Conservation (phyloP, 23 red algal genomes). For the Gracilaria caudata region DNA sequence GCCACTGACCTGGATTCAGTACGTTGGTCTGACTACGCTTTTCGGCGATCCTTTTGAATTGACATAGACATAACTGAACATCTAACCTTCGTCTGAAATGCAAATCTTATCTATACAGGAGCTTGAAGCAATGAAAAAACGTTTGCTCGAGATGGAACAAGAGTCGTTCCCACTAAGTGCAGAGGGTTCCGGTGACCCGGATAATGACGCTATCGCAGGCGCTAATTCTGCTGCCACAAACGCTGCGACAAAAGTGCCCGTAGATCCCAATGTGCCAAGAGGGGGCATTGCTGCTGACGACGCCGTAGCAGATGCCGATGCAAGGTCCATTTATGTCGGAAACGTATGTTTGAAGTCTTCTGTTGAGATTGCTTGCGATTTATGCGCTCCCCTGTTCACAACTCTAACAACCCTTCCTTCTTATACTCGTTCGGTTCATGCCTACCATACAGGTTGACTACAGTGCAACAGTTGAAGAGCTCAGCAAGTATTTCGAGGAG, state of each 20-base stretch:
- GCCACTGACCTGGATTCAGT: slow-evolving; percentile 18
- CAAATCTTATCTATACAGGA: slow-evolving; percentile 35
- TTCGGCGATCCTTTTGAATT: background rate
- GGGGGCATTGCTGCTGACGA: slow-evolving; percentile 24
- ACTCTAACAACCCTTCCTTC: background rate
- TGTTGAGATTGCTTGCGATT: background rate
- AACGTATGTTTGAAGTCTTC: slow-evolving; percentile 48
- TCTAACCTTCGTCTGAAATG: background rate
- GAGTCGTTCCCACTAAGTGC: slow-evolving; percentile 66
- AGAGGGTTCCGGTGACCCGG: slow-evolving; percentile 38
- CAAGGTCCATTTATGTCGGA: slow-evolving; percentile 89
- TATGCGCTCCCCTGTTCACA: background rate
- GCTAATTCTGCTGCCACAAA: slow-evolving; percentile 1
- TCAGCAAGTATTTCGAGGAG: slow-evolving; percentile 83
- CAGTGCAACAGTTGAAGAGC: slow-evolving; percentile 74
- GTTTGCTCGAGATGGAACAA: slow-evolving; percentile 77
- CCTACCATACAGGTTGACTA: slow-evolving; percentile 61
- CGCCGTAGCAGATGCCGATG: slow-evolving; percentile 66
- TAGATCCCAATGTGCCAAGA: background rate
- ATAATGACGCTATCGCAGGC: slow-evolving; percentile 11
- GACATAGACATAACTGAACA: background rate
- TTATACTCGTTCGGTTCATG: background rate
- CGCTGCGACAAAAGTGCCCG: background rate
- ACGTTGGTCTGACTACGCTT: background rate
- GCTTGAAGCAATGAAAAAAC: slow-evolving; percentile 87